A percentile compares a stretch with the other conserved stretches of the same genome.
phyloP scores from a whole-genome alignment of 495 filamentous ascomycete species.

The Penicillium waksmanii region DNA sequence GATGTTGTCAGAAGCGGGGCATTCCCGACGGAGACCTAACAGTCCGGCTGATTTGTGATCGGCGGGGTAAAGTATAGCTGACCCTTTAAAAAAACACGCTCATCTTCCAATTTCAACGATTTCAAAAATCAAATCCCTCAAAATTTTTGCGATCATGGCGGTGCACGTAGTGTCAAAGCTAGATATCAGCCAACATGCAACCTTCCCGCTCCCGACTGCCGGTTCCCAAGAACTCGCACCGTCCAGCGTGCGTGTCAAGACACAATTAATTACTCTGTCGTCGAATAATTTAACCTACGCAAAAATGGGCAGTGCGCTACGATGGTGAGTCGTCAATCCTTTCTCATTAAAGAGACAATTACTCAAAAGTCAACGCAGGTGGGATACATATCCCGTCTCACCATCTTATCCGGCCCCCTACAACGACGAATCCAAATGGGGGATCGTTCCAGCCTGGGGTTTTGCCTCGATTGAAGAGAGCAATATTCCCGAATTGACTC shows the following conservation, averaged over 20 bases:
- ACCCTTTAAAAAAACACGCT: background rate
- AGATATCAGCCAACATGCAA: constrained; percentile 28
- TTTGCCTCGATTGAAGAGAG: constrained; percentile 55
- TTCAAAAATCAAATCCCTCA: background rate
- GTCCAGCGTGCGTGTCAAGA: constrained; percentile 47
- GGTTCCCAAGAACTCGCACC: background rate
- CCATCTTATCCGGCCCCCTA: constrained; percentile 51
- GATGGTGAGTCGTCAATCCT: constrained; percentile 45
- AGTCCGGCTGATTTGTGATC: background rate
- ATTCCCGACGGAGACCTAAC: background rate
- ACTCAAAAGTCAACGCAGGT: constrained; percentile 18
- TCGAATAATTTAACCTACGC: constrained; percentile 63
- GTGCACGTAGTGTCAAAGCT: constrained; percentile 34
- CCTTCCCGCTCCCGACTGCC: constrained; percentile 8
- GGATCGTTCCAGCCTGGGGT: constrained; percentile 61
- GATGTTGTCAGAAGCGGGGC: background rate
- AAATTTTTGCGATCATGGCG: constrained; percentile 6
- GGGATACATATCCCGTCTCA: constrained; percentile 44
- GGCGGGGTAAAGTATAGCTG: background rate
- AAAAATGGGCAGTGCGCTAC: constrained; percentile 44
- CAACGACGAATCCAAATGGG: constrained; percentile 51
- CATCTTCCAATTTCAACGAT: background rate
- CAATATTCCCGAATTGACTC: constrained; percentile 34
- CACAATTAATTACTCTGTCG: constrained; percentile 49
- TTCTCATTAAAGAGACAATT: background rate